Percentiles rank a stretch among this genome's conserved stretches.
Conservation (phyloP, 495 filamentous ascomycete species). For the Aspergillus indologenus region DNA sequence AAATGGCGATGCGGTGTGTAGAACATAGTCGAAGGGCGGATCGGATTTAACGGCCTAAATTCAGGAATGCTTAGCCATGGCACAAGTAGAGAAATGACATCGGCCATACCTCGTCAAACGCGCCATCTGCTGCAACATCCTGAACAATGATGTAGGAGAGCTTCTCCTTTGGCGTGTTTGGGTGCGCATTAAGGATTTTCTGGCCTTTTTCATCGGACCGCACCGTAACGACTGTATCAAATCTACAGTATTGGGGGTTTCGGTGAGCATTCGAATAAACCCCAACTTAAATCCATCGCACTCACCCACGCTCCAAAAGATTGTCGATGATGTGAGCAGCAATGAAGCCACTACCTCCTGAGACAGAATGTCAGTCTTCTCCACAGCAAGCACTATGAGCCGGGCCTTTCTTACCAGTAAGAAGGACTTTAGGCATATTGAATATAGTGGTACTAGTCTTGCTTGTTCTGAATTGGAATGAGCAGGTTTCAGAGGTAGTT, state of each 20-base stretch:
- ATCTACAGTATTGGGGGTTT: slow-evolving; percentile 35
- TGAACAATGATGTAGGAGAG: slow-evolving; percentile 76
- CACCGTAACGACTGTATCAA: slow-evolving; percentile 82
- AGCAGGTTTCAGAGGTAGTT: neutral
- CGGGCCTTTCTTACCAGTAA: slow-evolving; percentile 33
- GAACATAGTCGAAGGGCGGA: slow-evolving; percentile 77
- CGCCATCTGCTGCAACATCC: slow-evolving; percentile 71
- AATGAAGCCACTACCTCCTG: slow-evolving; percentile 69
- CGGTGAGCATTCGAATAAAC: slow-evolving; percentile 2
- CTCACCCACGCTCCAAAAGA: slow-evolving; percentile 58
- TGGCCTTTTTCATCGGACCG: slow-evolving; percentile 75
- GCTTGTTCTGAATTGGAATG: neutral
- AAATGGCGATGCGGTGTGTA: slow-evolving; percentile 89
- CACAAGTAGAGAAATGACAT: neutral
- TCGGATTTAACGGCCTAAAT: slow-evolving; percentile 58
- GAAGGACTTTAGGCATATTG: slow-evolving; percentile 42
- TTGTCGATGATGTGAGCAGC: slow-evolving; percentile 77
- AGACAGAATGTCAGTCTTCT: slow-evolving; percentile 15
- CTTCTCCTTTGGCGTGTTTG: slow-evolving; percentile 54
- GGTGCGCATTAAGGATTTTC: slow-evolving; percentile 66
- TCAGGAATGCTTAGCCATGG: neutral
- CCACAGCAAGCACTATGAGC: neutral
- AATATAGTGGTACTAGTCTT: neutral
- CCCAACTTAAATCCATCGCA: neutral
- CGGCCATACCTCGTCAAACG: slow-evolving; percentile 65